Percentiles rank a stretch among this genome's conserved stretches.
Evolutionary conservation across 1,284 basidiomycete genomes (phyloP).

Genomic region (Xanthoconium separans): DNA sequence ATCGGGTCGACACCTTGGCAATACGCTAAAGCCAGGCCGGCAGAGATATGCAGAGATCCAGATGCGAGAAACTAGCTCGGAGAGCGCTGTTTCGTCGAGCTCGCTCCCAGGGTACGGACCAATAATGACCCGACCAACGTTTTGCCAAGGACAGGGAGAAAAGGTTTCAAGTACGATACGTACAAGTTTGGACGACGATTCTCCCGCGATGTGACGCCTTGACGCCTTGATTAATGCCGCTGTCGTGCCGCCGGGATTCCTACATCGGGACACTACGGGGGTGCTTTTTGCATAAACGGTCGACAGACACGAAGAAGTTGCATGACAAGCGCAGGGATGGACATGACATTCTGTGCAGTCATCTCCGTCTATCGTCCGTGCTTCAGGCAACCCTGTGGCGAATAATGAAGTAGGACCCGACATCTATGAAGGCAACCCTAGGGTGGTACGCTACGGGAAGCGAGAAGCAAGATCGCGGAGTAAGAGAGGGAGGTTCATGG

Average conservation of each 20-base stretch:
- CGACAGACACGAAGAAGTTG: not conserved
- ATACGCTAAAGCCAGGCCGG: not conserved
- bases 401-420: slow-evolving; percentile 4
- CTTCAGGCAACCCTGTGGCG: slow-evolving; percentile 6
- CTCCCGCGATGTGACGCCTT: not conserved
- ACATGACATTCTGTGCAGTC: not conserved
- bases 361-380: slow-evolving; percentile 11
- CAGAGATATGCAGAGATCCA: not conserved
- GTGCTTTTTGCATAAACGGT: not conserved
- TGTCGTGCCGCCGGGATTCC: not conserved
- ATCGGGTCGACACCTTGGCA: not conserved
- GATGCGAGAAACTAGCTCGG: not conserved
- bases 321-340: not conserved
- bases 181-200: not conserved
- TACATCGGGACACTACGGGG: not conserved
- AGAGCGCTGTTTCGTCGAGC: not conserved
- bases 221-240: slow-evolving; percentile 9
- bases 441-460: slow-evolving; percentile 35
- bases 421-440: slow-evolving; percentile 37
- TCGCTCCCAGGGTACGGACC: not conserved
- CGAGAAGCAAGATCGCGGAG: slow-evolving; percentile 9
- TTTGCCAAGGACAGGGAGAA: not conserved
- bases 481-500: slow-evolving; percentile 9
- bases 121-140: not conserved
- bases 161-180: not conserved